A percentile compares a stretch with the other conserved stretches of the same genome.
These are phyloP conservation scores for Zygotorulaspora chibaensis DNA, from an alignment of 805 yeast species.

Conservation along the genomic window DNA sequence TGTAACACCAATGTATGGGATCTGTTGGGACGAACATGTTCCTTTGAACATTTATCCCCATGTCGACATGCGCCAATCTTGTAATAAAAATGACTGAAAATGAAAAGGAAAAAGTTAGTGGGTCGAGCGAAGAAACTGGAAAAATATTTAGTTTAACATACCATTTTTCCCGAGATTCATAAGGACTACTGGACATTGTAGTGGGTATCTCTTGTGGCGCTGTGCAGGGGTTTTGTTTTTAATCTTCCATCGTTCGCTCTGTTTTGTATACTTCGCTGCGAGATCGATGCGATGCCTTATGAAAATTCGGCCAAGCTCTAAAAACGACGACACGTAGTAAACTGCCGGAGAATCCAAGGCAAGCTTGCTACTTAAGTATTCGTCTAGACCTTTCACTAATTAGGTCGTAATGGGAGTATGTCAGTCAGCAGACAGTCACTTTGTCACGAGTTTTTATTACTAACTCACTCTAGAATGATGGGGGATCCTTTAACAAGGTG, in stretches of 20 bases:
- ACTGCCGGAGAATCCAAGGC: no score
- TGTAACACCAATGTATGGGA: constrained; percentile 60
- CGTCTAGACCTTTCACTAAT: no score
- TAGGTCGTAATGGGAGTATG: no score
- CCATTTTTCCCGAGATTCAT: constrained; percentile 19
- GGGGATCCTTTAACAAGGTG: constrained; percentile 65
- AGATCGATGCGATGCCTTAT: not conserved
- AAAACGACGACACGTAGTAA: no score
- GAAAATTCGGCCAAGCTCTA: no score
- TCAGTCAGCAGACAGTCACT: no score
- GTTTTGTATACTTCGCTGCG: not conserved
- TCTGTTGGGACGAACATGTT: constrained; percentile 59
- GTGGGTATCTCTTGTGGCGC: not conserved
- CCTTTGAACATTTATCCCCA: constrained; percentile 79
- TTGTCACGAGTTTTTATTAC: not conserved
- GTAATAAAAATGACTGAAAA: constrained; percentile 54
- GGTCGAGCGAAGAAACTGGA: not conserved
- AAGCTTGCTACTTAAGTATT: no score
- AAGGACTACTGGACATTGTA: not conserved
- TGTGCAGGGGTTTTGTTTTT: not conserved
- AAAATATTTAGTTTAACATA: constrained; percentile 6
- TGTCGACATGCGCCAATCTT: constrained; percentile 93
- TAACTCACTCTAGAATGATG: constrained; percentile 49
- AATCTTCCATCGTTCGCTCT: not conserved
- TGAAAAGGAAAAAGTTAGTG: constrained; percentile 10